Conservation (phyloP, 768 basidiomycete genomes). For the Boletus rex-veris region DNA sequence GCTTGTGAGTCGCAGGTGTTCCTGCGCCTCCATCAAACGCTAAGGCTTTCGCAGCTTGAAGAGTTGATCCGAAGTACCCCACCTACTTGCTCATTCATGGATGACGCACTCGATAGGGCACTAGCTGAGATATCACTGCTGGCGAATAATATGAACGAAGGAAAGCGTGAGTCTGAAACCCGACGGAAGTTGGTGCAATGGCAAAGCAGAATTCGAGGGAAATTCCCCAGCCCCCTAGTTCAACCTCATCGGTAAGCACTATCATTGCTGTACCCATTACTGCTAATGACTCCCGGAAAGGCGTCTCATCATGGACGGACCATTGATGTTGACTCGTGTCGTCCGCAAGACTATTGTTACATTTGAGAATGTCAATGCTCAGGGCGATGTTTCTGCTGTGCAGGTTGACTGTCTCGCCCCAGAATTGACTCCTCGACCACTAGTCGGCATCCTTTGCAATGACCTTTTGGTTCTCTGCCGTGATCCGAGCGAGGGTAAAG, state of each 20-base stretch:
- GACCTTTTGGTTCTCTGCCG: slow-evolving; percentile 91
- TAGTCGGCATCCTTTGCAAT: slow-evolving; percentile 85
- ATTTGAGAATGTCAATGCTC: slow-evolving; percentile 75
- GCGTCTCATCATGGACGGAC: slow-evolving; percentile 91
- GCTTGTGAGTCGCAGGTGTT: slow-evolving; percentile 54
- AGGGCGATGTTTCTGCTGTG: slow-evolving; percentile 74
- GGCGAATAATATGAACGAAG: slow-evolving; percentile 97
- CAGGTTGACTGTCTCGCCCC: slow-evolving; percentile 91
- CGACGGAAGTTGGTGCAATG: slow-evolving; percentile 86
- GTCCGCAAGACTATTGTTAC: slow-evolving; percentile 80
- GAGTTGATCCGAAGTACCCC: slow-evolving; percentile 83
- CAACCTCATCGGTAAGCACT: slow-evolving; percentile 85
- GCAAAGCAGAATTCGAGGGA: slow-evolving; percentile 85
- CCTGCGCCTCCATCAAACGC: background rate
- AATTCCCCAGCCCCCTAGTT: slow-evolving; percentile 95
- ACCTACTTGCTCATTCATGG: slow-evolving; percentile 68
- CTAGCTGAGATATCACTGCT: slow-evolving; percentile 82
- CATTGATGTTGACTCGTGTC: slow-evolving; percentile 79
- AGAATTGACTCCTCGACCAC: slow-evolving; percentile 73
- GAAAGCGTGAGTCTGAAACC: slow-evolving; percentile 93
- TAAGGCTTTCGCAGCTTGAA: slow-evolving; percentile 51
- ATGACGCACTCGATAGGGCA: slow-evolving; percentile 83
- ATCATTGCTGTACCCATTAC: background rate
- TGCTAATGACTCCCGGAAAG: slow-evolving; percentile 37
- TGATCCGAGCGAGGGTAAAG: slow-evolving; percentile 78